These are phyloP conservation scores for Venturia asperata DNA, from an alignment of 2,329 filamentous ascomycete species.

Conservation along the genomic window DNA sequence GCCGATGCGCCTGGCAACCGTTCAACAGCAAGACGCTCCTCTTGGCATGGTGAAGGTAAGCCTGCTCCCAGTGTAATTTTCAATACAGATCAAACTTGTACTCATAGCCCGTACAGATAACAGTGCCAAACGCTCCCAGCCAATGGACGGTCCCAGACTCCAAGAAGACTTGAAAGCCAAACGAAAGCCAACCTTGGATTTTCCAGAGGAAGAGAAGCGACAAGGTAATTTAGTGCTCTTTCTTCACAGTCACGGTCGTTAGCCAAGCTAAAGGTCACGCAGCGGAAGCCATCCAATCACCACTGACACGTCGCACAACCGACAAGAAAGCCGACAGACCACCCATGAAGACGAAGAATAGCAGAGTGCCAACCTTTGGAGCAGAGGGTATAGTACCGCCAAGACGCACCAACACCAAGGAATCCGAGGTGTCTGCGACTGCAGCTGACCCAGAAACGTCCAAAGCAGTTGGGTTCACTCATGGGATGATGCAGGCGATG, in stretches of 20 bases:
- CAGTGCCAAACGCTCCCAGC: background rate
- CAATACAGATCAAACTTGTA: background rate
- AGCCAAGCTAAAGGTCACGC: background rate
- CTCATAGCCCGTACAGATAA: background rate
- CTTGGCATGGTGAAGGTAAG: conserved; percentile 9
- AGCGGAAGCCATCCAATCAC: background rate
- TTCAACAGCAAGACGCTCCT: background rate
- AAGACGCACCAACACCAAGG: background rate
- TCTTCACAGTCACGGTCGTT: background rate
- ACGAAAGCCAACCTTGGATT: background rate
- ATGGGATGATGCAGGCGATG: conserved; percentile 7
- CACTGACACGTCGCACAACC: background rate
- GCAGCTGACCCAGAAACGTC: background rate
- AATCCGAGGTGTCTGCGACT: background rate
- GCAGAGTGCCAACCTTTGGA: background rate
- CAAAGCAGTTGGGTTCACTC: background rate
- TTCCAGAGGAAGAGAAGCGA: background rate
- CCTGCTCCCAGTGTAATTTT: too few species aligned
- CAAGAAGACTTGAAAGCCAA: background rate
- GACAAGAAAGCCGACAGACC: background rate
- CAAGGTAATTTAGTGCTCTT: background rate
- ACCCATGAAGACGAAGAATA: background rate
- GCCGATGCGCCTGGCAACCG: background rate
- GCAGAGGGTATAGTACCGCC: background rate
- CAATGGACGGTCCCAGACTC: background rate